Percentiles rank a stretch among this genome's conserved stretches.
phyloP scores from a whole-genome alignment of 192 early-diverging fungal species.

The Coemansia sp. region DNA sequence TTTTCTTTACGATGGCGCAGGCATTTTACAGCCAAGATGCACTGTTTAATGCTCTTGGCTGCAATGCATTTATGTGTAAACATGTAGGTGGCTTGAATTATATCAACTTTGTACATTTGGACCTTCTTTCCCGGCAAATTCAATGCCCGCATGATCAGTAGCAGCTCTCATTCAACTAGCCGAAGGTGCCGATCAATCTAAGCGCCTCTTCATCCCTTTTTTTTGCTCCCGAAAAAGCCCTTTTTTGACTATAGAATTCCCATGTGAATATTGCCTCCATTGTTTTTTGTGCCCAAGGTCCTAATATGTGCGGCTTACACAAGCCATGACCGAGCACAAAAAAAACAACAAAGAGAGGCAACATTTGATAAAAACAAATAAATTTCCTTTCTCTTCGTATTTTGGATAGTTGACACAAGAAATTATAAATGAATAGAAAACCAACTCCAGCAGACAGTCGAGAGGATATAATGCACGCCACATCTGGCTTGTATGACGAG shows the following conservation, averaged over 20 bases:
- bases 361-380: neutral
- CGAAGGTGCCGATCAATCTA: too few relatives aligned
- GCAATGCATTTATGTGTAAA: too few relatives aligned
- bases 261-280: neutral
- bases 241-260: neutral
- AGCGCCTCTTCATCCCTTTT: too few relatives aligned
- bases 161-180: too few relatives aligned
- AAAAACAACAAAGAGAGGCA: neutral
- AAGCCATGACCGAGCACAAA: neutral
- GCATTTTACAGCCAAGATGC: too few relatives aligned
- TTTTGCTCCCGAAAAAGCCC: too few relatives aligned
- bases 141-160: too few relatives aligned
- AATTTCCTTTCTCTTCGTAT: neutral
- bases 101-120: neutral
- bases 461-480: neutral
- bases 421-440: too few relatives aligned
- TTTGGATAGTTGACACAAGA: neutral
- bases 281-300: neutral
- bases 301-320: neutral
- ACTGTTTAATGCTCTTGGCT: too few relatives aligned
- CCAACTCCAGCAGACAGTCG: neutral
- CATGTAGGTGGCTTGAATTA: too few relatives aligned
- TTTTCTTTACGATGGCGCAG: too few relatives aligned
- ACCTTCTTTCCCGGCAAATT: neutral
- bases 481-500: neutral